phyloP scores from a whole-genome alignment of 495 filamentous ascomycete genomes.

The Tuber melanosporum region DNA sequence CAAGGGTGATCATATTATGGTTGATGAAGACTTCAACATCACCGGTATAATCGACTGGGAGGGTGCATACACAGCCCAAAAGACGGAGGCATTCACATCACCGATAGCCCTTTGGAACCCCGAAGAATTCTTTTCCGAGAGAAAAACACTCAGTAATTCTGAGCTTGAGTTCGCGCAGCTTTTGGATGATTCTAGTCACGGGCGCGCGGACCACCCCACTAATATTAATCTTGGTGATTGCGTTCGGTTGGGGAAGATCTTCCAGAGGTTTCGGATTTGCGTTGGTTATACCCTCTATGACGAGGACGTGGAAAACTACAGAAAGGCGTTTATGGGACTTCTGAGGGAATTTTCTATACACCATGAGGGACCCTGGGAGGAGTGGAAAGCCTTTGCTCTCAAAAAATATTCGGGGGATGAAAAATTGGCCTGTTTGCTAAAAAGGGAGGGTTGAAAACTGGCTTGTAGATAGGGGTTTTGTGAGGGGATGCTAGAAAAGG shows the following conservation, averaged over 20 bases:
- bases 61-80: slow-evolving; percentile 37
- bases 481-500: not conserved
- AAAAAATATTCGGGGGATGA: not conserved
- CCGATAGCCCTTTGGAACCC: slow-evolving; percentile 1
- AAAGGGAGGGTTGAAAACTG: not conserved
- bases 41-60: slow-evolving; percentile 49
- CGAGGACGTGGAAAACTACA: not conserved
- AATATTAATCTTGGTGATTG: not conserved
- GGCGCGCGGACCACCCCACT: not conserved
- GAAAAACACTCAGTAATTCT: not conserved
- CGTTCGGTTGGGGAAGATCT: not conserved
- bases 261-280: slow-evolving; percentile 1
- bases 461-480: not conserved
- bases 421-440: not conserved
- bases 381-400: not conserved
- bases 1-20: slow-evolving; percentile 48
- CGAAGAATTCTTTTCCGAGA: not conserved
- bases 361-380: not conserved
- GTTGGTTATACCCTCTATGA: slow-evolving; percentile 5
- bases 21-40: slow-evolving; percentile 47
- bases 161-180: not conserved
- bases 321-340: not conserved
- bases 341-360: not conserved
- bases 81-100: slow-evolving; percentile 31
- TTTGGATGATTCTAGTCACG: not conserved